Base-by-base conservation (phyloP, 306 rosid species). In the Cucumis cinereus region DNA sequence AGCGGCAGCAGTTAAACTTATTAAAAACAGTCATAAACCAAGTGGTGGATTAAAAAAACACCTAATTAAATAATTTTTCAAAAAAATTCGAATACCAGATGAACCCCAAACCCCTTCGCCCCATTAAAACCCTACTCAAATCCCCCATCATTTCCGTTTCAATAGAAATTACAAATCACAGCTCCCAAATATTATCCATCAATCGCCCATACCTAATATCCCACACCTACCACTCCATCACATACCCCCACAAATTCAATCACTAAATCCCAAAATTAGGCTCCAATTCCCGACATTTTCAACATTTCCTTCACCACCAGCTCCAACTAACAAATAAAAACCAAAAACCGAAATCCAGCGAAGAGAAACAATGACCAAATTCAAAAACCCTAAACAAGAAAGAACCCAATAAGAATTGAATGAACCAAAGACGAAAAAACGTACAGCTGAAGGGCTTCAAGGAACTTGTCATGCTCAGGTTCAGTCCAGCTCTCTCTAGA, bases 401-500 rank as follows among this genome's bases (percentile, higher is more conserved):
- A 41, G 11, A 20, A 9, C 4, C 22, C 45, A 52, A 16, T 22
- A 63, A 16, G 12, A 71, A 45, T 49, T 45, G 59, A 71, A 14
- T 22, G 6, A 16, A 67, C 22, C 40, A 28, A 73, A 69, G 57
- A 61, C 9, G n/a, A 49, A 16, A 43, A 70, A 78, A 77, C 10
- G 76, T 91, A 94, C 99, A 94, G 86, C 78, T 94, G 99, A 22
- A 94, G 93, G 16, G 99, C 99, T 85, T 94, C 99, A 35, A 92
- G 95, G 61, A 94, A 94, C 84, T 94, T 94, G 83, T 94, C 99
- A 64, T 94, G 99, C 83, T 94, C 97, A 0, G 97, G 97, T 57
- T 94, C 97, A 9, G 95, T 91, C 97, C 96, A 94, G 88, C 94
- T 94, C 87, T 94, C 99, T 69, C 99, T 82, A 50, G 99, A 92